Base-by-base conservation (phyloP, 495 filamentous ascomycete species). In the Xylaria cubensis region DNA sequence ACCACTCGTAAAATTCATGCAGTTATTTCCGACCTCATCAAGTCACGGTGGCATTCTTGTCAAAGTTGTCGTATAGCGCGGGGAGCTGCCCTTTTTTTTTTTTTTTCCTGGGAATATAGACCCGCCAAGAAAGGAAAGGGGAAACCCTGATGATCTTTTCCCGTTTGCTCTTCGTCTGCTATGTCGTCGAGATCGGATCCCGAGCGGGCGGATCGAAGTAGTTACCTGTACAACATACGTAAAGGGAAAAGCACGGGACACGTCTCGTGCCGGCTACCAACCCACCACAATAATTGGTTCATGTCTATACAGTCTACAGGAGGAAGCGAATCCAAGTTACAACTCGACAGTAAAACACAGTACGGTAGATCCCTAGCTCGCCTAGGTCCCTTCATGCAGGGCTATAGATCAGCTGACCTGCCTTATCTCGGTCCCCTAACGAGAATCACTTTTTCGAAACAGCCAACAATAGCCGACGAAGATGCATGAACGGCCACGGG, bases 121-220 rank as follows among this genome's bases (percentile, higher is more conserved):
- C 32, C 17, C 5, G 58, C 58, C 32, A 64, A 64, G 39, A 26
- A 29, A 44, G 21, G 21, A 6, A n/a, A 44, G 4, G 10, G 58
- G 34, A 34, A 66, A 21, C 63, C 29, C 48, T 67, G 65, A 48
- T 42, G 46, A 53, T 55, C 65, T 8, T 67, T 67, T 67, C 48
- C 58, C 1, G 19, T 39, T 34, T 66, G 13, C 32, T 51, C 24
- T 51, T 51, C 32, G 21, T 51, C 64, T 36, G 15, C 44, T 17
- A 39, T 42, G 36, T n/a, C 50, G 48, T 67, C 50, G 48, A 41
- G 48, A 42, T 67, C 65, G 65, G 24, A 32, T 48, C 48, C 65
- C 65, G 65, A 56, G 48, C 13, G 48, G 6, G 65, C 32, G 48
- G 48, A 67, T 41, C 65, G 46, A 61, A 19, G 32, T 36, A 21